Evolutionary conservation across 148 eudicot species (phyloP).

Genomic region (Rhododendron kiyosumense): DNA sequence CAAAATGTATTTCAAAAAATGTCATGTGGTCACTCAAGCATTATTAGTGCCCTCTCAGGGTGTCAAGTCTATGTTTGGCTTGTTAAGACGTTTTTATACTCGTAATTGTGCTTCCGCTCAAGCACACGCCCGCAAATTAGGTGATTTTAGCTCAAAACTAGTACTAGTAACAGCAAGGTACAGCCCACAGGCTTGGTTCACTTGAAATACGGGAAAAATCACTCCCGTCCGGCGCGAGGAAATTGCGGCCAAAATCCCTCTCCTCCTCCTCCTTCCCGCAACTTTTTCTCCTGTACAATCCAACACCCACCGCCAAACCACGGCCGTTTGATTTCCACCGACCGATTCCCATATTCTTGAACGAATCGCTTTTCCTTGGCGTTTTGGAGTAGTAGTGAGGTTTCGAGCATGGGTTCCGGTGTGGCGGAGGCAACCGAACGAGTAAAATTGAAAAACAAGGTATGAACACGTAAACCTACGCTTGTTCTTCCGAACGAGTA

Average conservation of each 20-base stretch:
- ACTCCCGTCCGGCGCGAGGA: neutral
- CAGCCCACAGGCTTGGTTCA: neutral
- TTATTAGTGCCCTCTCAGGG: too few species aligned
- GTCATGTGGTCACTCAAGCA: too few species aligned
- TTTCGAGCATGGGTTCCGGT: neutral
- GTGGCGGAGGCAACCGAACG: neutral
- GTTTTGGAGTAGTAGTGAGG: neutral
- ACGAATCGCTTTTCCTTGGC: neutral
- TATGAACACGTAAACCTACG: too few species aligned
- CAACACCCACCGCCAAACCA: neutral
- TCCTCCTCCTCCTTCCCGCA: neutral
- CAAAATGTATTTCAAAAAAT: too few species aligned
- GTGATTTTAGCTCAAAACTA: too few species aligned
- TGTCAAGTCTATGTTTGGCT: too few species aligned
- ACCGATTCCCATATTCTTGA: neutral
- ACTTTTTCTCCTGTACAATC: neutral
- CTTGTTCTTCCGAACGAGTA: too few species aligned
- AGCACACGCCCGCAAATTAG: too few species aligned
- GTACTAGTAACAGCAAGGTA: too few species aligned
- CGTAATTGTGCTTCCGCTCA: too few species aligned
- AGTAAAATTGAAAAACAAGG: too few species aligned
- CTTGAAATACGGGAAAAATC: neutral
- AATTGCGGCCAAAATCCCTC: neutral
- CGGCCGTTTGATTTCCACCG: neutral
- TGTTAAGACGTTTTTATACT: too few species aligned